These are phyloP conservation scores for Volvox carteri DNA, from an alignment of 163 green algal genomes.

Conservation along the genomic window DNA sequence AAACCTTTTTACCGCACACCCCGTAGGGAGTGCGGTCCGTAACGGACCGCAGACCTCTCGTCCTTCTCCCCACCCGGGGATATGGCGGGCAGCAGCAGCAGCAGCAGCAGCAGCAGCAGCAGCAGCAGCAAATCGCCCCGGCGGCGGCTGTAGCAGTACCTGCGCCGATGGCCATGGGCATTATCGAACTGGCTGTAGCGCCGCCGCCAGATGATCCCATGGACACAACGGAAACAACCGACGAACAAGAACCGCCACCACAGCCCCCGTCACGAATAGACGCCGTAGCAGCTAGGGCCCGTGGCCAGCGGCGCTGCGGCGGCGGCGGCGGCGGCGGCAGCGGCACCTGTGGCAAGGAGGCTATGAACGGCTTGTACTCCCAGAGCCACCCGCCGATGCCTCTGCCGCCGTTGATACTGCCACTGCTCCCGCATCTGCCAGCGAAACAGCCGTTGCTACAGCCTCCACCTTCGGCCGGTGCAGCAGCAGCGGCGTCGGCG, in stretches of 20 bases:
- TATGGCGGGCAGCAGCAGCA: no score
- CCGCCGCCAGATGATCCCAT: neutral
- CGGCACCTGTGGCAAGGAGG: no score
- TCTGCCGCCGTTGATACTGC: neutral
- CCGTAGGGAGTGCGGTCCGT: no score
- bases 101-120: no score
- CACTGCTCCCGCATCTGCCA: neutral
- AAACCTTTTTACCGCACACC: no score
- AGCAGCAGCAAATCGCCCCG: no score
- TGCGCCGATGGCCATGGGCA: neutral
- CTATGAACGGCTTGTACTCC: no score
- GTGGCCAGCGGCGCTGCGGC: neutral
- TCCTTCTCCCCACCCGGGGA: no score
- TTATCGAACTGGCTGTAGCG: neutral
- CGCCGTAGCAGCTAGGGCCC: neutral
- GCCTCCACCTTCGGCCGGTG: no score
- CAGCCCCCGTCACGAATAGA: neutral
- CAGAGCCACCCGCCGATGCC: neutral
- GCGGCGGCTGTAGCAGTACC: no score
- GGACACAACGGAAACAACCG: neutral
- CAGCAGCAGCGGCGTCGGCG: neutral
- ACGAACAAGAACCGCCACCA: neutral
- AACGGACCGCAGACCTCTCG: no score
- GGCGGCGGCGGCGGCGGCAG: neutral
- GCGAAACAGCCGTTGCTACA: no score